phyloP scores from a whole-genome alignment of 2,329 filamentous ascomycete genomes.

The Alternaria sp. region DNA sequence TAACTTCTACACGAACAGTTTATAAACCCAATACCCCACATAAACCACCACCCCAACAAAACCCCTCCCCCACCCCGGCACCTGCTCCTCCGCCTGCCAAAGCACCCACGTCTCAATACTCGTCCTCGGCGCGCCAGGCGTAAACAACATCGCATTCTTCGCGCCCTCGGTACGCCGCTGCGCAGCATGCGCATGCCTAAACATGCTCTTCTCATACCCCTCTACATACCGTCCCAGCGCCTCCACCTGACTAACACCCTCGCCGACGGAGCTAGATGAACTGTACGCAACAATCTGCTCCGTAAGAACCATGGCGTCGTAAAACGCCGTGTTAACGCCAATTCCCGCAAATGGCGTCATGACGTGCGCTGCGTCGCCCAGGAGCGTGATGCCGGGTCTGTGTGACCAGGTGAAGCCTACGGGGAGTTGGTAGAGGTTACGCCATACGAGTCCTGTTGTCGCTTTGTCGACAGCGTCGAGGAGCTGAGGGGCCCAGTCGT shows the following conservation, averaged over 20 bases:
- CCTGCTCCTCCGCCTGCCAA: constrained; percentile 18
- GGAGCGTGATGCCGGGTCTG: constrained; percentile 45
- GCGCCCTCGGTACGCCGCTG: constrained; percentile 52
- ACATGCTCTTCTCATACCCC: constrained; percentile 49
- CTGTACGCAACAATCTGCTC: constrained; percentile 40
- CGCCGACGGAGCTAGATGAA: neutral
- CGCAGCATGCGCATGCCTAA: constrained; percentile 41
- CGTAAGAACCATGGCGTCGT: constrained; percentile 45
- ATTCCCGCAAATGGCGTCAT: constrained; percentile 49
- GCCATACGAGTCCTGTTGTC: constrained; percentile 24
- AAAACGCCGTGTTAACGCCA: constrained; percentile 48
- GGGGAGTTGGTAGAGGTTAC: constrained; percentile 50
- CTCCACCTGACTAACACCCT: neutral
- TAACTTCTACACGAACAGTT: neutral
- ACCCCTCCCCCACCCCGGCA: constrained; percentile 22
- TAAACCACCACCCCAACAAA: constrained; percentile 21
- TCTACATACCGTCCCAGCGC: constrained; percentile 35
- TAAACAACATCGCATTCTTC: constrained; percentile 58
- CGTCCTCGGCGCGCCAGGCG: constrained; percentile 53
- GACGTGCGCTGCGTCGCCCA: constrained; percentile 52
- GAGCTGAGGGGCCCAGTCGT: constrained; percentile 9
- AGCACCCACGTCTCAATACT: constrained; percentile 50
- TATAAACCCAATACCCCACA: constrained; percentile 11
- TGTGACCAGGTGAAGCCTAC: constrained; percentile 48
- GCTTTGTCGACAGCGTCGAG: constrained; percentile 31